Base-by-base conservation (phyloP, 2,329 filamentous ascomycete genomes). In the Albifimbria verrucaria region DNA sequence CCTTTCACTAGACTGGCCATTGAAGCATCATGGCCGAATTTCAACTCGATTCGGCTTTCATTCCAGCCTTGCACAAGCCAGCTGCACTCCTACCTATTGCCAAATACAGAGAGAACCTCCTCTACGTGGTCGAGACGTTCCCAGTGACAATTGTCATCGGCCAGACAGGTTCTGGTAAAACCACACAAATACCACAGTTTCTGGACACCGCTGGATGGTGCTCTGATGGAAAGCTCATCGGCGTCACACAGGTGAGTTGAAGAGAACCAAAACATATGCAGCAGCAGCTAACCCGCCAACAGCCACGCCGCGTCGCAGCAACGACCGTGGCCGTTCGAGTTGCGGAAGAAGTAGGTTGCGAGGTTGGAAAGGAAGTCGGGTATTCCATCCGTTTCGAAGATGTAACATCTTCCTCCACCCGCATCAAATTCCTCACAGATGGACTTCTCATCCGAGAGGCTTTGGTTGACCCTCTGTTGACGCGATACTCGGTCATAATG, bases 361-460 rank as follows among this genome's bases (percentile, higher is more conserved):
- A 92, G 58, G 68, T 97, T 11, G 94, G 94, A 24, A 91, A 96
- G 71, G 88, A 96, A 66, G 89, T 93, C 22, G 94, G 94, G 51
- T 97, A 96, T 69, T 95, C 91, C 1, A 96, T 97, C 59, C 83
- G 85, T 18, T 88, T 99, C 65, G 93, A 99, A 67, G 93, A 97
- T 78, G 83, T 90, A 58, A 96, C 92, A 5, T 96, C 92, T 20
- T 80, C 87, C 18, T 79, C 83, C 28, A 99, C 94, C 1, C 84
- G 84, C 50, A 93, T 99, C 74, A 97, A 99, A 68, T 97, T 97
- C 66, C 75, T 97, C 57, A 99, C 93, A 1, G 94, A 99, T 73
- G 93, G 93, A 1, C 78, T 99, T 48, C 80, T 99, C 26, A 84
- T 99, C 50, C 80, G 93, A 63, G 94, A 99, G 72, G 94, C 93